A percentile compares a stretch with the other conserved stretches of the same genome.
Conservation (phyloP, 208 protist genomes). For the Leishmania braziliensis region DNA sequence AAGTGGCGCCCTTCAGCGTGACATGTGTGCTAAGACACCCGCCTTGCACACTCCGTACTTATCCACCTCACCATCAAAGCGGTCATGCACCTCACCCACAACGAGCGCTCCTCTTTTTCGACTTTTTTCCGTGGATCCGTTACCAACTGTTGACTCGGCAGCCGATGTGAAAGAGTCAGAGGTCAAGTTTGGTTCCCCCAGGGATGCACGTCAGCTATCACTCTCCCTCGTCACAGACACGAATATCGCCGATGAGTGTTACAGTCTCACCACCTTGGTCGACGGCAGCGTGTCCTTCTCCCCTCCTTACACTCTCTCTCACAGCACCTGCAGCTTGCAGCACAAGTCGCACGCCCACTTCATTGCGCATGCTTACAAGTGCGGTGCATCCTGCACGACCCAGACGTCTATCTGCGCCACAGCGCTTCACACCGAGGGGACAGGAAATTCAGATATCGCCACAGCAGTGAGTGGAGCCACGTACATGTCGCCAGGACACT, state of each 20-base stretch:
- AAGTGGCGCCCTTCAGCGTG: background rate
- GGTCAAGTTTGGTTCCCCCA: background rate
- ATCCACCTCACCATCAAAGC: constrained; percentile 4
- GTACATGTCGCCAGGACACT: background rate
- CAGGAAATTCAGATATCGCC: background rate
- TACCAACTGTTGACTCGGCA: background rate
- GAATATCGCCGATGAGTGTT: constrained; percentile 27
- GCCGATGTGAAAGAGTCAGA: background rate
- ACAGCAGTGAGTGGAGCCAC: constrained; percentile 1
- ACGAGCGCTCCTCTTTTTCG: background rate
- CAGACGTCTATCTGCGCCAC: background rate
- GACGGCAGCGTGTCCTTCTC: constrained; percentile 4
- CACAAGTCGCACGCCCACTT: background rate
- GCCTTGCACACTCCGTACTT: background rate
- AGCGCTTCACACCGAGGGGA: background rate
- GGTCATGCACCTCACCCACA: constrained; percentile 1
- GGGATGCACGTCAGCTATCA: background rate
- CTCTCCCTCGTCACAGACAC: constrained; percentile 20
- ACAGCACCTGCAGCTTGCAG: background rate
- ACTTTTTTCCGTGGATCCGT: background rate
- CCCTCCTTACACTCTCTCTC: background rate
- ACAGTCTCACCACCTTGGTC: background rate
- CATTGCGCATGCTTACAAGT: background rate
- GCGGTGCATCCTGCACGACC: background rate
- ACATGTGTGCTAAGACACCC: background rate